phyloP scores from a whole-genome alignment of 2,329 filamentous ascomycete genomes.

The Leptographium lundbergii region DNA sequence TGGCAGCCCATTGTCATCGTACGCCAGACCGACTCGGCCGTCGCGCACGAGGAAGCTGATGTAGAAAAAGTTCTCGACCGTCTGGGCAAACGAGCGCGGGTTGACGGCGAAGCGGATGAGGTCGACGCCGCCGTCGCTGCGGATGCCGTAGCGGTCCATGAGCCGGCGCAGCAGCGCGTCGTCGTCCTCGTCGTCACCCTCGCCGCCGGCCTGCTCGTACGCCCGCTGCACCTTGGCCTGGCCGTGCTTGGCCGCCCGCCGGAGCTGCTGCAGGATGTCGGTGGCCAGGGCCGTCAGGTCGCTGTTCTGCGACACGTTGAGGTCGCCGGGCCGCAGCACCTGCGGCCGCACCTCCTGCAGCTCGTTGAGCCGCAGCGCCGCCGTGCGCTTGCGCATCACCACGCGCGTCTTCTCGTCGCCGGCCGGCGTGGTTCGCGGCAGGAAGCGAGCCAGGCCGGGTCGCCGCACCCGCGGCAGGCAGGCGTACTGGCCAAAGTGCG shows the following conservation, averaged over 20 bases:
- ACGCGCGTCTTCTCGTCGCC: constrained; percentile 63
- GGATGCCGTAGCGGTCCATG: constrained; percentile 54
- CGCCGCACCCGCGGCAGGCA: constrained; percentile 61
- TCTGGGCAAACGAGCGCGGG: constrained; percentile 81
- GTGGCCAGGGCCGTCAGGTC: constrained; percentile 65
- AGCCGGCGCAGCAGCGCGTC: constrained; percentile 17
- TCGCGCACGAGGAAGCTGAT: constrained; percentile 89
- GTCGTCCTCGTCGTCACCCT: constrained; percentile 32
- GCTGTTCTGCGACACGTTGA: constrained; percentile 63
- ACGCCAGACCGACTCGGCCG: constrained; percentile 60
- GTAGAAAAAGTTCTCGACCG: constrained; percentile 94
- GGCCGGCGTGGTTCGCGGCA: constrained; percentile 60
- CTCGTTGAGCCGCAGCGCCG: constrained; percentile 55
- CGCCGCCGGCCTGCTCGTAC: constrained; percentile 25
- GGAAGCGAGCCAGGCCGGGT: constrained; percentile 67
- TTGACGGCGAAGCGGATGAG: constrained; percentile 85
- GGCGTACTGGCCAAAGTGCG: constrained; percentile 64
- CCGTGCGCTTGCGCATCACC: constrained; percentile 54
- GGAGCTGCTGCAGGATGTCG: constrained; percentile 54
- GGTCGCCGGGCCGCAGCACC: constrained; percentile 60
- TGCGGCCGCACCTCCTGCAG: constrained; percentile 63
- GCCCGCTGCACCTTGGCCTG: constrained; percentile 30
- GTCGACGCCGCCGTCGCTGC: constrained; percentile 57
- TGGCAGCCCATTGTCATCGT: constrained; percentile 64
- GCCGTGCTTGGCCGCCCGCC: constrained; percentile 30